Evolutionary conservation across 83 land plant genomes (phyloP).

Genomic region (Thuja plicata): DNA sequence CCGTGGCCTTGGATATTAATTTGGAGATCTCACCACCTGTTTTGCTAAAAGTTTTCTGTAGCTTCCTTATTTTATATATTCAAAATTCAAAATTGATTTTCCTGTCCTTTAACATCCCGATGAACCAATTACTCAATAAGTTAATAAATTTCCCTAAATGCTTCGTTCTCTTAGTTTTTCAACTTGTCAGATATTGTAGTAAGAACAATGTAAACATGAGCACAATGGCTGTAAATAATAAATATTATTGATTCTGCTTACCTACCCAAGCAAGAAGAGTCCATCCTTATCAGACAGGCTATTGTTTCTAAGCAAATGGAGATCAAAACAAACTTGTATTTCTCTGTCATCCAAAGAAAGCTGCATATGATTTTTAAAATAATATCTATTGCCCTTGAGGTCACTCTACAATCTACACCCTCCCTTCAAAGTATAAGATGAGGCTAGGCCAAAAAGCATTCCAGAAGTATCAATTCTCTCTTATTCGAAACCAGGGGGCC

Average conservation of each 20-base stretch:
- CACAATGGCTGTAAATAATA: background rate
- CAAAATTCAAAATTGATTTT: too few species aligned
- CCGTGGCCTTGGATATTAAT: background rate
- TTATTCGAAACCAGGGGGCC: too few species aligned
- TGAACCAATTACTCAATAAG: background rate
- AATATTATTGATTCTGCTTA: background rate
- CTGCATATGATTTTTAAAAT: too few species aligned
- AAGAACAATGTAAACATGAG: background rate
- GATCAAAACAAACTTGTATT: too few species aligned
- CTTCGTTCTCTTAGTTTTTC: background rate
- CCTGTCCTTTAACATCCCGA: background rate
- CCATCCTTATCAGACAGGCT: too few species aligned
- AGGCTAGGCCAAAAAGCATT: too few species aligned
- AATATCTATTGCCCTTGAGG: too few species aligned
- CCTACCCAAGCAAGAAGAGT: background rate
- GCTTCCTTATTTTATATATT: background rate
- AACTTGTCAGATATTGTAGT: background rate
- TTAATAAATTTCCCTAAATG: background rate
- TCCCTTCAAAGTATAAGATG: too few species aligned
- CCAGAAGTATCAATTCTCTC: too few species aligned
- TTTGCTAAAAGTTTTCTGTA: background rate
- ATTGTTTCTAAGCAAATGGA: too few species aligned
- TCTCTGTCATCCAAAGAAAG: too few species aligned
- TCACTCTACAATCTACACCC: too few species aligned
- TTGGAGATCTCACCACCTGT: background rate